Percentiles rank a stretch among this genome's conserved stretches.
phyloP scores from a whole-genome alignment of 139 green algal species.

The Tetraselmis striata region DNA sequence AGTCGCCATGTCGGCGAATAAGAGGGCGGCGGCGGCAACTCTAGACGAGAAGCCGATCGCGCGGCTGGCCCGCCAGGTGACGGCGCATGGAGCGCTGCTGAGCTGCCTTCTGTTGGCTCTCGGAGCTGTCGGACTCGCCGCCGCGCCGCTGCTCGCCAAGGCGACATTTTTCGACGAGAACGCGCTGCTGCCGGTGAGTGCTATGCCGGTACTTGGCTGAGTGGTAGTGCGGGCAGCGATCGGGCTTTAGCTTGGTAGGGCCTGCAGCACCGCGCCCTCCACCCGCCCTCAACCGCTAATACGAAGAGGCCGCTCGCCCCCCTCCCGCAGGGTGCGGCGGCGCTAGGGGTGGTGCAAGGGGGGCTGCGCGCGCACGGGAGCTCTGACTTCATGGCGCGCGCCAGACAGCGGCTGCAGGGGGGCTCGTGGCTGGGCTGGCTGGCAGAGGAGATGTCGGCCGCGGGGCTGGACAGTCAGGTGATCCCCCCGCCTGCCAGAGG shows the following conservation, averaged over 20 bases:
- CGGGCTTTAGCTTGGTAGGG: background rate
- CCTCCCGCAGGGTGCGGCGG: slow-evolving; percentile 11
- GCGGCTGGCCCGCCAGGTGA: no score
- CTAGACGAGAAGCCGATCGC: no score
- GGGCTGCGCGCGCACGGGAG: background rate
- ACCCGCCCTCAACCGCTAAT: background rate
- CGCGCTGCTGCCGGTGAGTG: slow-evolving; percentile 41
- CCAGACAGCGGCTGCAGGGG: background rate
- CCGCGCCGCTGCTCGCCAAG: slow-evolving; percentile 39
- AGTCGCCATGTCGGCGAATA: no score
- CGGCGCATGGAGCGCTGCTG: slow-evolving; percentile 9
- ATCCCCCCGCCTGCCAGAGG: background rate
- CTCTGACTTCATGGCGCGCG: background rate
- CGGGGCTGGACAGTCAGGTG: background rate
- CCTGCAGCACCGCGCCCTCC: background rate
- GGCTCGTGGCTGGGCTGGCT: background rate
- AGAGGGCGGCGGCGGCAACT: no score
- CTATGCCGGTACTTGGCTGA: slow-evolving; percentile 14
- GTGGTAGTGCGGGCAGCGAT: background rate
- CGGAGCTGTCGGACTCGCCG: slow-evolving; percentile 19
- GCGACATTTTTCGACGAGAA: slow-evolving; percentile 59
- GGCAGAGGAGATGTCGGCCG: background rate
- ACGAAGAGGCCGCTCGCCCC: background rate
- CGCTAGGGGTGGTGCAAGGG: background rate
- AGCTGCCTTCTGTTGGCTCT: slow-evolving; percentile 21